Conservation (phyloP, 306 rosid species). For the Trifolium pratense region DNA sequence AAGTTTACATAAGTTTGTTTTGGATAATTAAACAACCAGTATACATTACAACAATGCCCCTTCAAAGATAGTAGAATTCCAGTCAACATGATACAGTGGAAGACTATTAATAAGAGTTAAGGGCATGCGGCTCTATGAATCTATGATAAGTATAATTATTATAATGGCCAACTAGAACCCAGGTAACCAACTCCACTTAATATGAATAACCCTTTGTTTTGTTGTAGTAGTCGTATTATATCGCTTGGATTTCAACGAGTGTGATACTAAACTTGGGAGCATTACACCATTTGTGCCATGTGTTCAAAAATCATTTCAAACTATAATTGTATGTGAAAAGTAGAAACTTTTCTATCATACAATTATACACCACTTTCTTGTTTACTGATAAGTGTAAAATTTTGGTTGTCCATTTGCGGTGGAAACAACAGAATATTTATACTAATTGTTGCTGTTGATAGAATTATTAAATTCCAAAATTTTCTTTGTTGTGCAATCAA, state of each 20-base stretch:
- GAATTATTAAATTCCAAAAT: background rate
- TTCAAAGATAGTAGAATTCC: background rate
- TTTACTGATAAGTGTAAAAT: background rate
- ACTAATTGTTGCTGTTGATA: background rate
- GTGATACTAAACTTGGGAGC: background rate
- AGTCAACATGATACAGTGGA: background rate
- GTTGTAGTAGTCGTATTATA: background rate
- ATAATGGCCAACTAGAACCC: background rate
- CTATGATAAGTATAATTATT: background rate
- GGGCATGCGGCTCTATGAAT: background rate
- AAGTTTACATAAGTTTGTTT: background rate
- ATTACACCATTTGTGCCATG: background rate
- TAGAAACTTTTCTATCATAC: background rate
- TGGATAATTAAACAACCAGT: background rate
- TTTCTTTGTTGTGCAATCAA: background rate
- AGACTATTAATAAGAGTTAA: background rate
- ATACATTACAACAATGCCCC: background rate
- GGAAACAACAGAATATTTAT: background rate
- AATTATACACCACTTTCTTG: background rate
- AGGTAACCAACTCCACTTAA: background rate
- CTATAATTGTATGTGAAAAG: constrained; percentile 4
- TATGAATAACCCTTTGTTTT: background rate
- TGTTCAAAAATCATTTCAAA: constrained; percentile 3
- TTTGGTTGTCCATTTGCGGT: background rate
- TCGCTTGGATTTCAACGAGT: background rate